Base-by-base conservation (phyloP, 1,139 yeast species). In the Lodderomyces theae region DNA sequence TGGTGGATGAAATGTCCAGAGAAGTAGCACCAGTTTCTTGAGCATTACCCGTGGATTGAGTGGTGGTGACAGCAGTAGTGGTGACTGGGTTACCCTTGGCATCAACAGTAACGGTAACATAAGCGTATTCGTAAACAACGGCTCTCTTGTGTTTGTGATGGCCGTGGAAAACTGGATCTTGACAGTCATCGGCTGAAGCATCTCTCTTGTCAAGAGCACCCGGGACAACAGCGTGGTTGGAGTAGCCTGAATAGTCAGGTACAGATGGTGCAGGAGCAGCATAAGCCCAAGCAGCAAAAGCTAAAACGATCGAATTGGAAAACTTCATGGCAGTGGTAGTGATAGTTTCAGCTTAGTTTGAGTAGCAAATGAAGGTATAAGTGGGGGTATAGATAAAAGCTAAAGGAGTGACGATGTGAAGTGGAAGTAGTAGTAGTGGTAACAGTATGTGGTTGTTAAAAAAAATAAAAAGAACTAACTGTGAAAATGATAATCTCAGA, bases 61-160 rank as follows among this genome's bases (percentile, higher is more conserved):
- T 34, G 10, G 50, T 31, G 19, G 50, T 29, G 16, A 55, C 51
- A 21, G 39, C 34, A 29, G 33, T 44, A 25, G 56, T 35, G 12
- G 49, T 38, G 37, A 63, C 45, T 30, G 64, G 56, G 36, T 57
- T 53, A 43, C 74, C 73, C 21, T 59, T 40, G 29, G 58, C 57
- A 50, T 69, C 66, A 36, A 71, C 76, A 39, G 73, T 69, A 40
- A 71, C 71, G 39, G 75, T 69, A 33, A 69, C 73, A 50, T 67
- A 68, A 40, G 63, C 65, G 46, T 66, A 65, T 44, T 66, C 68
- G 50, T 62, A 62, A 23, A 65, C 69, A 12, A 65, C 62, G 15
- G 60, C 66, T 51, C 72, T 63, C 63, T 67, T 66, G 57, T 71
- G 72, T 54, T 61, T 60, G 51, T 70, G 76, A 57, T 67, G 72